Evolutionary conservation across 2,329 filamentous ascomycete species (phyloP), one percentile per base, ranked within the genome.

Genomic region (Penicillium aurantiogriseum): DNA sequence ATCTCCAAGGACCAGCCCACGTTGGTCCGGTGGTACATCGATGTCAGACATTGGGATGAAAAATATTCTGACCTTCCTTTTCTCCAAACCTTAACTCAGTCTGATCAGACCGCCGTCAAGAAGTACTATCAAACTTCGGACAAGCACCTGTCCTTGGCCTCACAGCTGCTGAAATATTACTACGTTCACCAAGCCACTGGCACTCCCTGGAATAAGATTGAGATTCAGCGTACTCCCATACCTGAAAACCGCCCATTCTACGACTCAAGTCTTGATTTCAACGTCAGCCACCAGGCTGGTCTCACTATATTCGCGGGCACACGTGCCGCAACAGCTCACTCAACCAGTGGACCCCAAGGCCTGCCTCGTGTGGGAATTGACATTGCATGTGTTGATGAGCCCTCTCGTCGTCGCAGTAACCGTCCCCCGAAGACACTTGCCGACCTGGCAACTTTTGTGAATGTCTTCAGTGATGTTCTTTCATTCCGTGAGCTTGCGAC

Each of bases 241-340:
- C 76, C 78, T 5, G 74, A 80, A 60, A 68, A 73, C 43, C 72
- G 77, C 53, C 85, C 85, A 0, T 86, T 81, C 65, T 86, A 63
- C 39, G 49, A 59, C 5, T 60, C 62, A 17, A 46, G 23, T 6
- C 73, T 86, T 38, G 84, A 88, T 61, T 88, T 88, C 75, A 88
- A 88, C 61, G 79, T 88, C 54, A 85, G 81, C 33, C 85, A 88
- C 61, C 85, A 88, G 70, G 84, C 83, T 19, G 84, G 83, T 0
- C 73, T 88, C 4, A 83, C 87, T n/a, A 79, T 80, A 0, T 72
- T 88, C 5, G 81, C 85, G 1, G 83, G 85, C 13, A 78, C 75
- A 21, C 62, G 70, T 9, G 68, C 69, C 8, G 67, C 63, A n/a
- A 33, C 21, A 5, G 29, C 29, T 31, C 17, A 55, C 23, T 13